Base-by-base conservation (phyloP, 331 rosid species). In the Malus hybrid region DNA sequence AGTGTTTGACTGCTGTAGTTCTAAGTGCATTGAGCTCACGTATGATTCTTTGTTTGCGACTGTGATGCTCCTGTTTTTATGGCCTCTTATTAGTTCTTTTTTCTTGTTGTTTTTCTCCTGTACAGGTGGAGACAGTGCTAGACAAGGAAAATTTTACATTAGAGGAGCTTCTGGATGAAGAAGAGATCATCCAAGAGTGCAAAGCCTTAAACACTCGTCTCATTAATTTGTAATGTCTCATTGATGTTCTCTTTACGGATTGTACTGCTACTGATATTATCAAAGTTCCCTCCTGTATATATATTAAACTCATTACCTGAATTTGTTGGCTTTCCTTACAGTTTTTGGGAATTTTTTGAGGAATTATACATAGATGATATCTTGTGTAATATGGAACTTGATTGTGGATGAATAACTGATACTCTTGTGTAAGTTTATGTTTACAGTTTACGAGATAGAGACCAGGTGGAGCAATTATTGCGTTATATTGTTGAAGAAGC, bases 151-250 rank as follows among this genome's bases (percentile, higher is more conserved):
- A 90, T 78, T 92, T 95, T 81, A 86, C 99, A 42, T 80, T 95
- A 84, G 98, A 95, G 73, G 99, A 95, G 87, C 99, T 95, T 82
- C 85, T 95, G 29, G 99, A 95, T 65, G 99, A 95, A 81, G 99
- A 95, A 80, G 99, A 95, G 85, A 86, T 95, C 79, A 95, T 95
- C 79, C 99, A 95, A 86, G 99, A 95, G 83, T 95, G 98, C 99
- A 95, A 95, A 87, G 91, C 97, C 72, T 86, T 92, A 69, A 95
- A 95, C 88, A 95, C 96, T 70, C 98, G 99, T 44, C 97, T 95
- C 76, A 90, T 95, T 83, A 92, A 95, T 82, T 92, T 89, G 99
- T 95, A 83, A 83, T 66, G 76, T 76, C 78, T 73, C 24, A 28
- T 72, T 67, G 72, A 76, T 61, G 36, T 72, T 71, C 32, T 31